These are phyloP conservation scores for Nymphaea thermarum DNA, from an alignment of 164 flowering plant genomes.

Conservation along the genomic window DNA sequence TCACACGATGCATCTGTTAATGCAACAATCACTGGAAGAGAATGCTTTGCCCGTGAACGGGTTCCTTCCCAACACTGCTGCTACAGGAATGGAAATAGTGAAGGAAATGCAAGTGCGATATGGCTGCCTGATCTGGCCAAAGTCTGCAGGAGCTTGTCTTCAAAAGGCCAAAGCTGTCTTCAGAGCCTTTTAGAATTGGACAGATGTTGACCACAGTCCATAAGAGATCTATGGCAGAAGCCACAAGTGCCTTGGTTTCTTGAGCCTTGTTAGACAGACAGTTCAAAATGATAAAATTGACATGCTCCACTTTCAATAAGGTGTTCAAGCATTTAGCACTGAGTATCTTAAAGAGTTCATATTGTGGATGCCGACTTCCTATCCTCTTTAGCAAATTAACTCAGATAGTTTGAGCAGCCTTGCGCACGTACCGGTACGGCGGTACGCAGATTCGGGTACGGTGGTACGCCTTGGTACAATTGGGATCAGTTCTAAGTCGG, in stretches of 20 bases:
- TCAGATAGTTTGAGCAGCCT: conserved; percentile 21
- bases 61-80: conserved; percentile 69
- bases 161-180: conserved; percentile 29
- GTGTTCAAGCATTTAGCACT: conserved; percentile 49
- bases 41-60: conserved; percentile 67
- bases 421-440: conserved; percentile 1
- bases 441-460: too few relatives aligned
- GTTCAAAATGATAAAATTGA: conserved; percentile 34
- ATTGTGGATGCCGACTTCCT: conserved; percentile 41
- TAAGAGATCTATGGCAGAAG: conserved; percentile 39
- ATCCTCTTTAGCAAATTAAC: conserved; percentile 40
- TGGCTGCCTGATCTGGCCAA: conserved; percentile 53
- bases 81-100: conserved; percentile 49
- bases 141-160: conserved; percentile 45
- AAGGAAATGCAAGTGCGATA: conserved; percentile 40
- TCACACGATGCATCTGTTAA: conserved; percentile 32
- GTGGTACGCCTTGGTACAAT: too few relatives aligned
- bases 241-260: conserved; percentile 22
- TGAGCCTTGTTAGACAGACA: conserved; percentile 21
- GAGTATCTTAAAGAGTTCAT: conserved; percentile 51
- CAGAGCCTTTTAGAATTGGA: conserved; percentile 67
- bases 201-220: conserved; percentile 38
- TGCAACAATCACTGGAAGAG: conserved; percentile 69
- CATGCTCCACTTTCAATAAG: conserved; percentile 62
- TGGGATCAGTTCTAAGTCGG: too few relatives aligned